Evolutionary conservation across 2,329 filamentous ascomycete species (phyloP).

Genomic region (Venturia effusa): DNA sequence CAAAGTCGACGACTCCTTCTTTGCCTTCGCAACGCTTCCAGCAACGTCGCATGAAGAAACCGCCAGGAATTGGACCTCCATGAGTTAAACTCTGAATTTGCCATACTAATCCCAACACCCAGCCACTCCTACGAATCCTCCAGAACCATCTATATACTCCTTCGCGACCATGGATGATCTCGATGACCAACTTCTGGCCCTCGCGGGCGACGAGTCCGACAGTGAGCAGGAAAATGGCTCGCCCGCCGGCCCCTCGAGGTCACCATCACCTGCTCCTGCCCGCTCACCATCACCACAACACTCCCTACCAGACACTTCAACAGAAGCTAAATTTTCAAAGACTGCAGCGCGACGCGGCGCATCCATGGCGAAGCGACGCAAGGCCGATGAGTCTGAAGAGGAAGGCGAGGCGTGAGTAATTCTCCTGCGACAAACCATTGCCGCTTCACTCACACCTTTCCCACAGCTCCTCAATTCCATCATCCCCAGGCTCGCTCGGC

Average conservation of each 20-base stretch:
- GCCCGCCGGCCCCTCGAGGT: slow-evolving; percentile 44
- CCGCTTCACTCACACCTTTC: slow-evolving; percentile 12
- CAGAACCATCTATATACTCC: not conserved
- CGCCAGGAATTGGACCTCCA: not conserved
- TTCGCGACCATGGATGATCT: slow-evolving; percentile 5
- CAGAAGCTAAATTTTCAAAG: slow-evolving; percentile 4
- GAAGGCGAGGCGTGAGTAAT: slow-evolving; percentile 73
- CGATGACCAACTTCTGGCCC: slow-evolving; percentile 85
- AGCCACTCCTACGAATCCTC: not conserved
- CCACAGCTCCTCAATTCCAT: slow-evolving; percentile 55
- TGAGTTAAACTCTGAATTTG: not conserved
- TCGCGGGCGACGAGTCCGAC: slow-evolving; percentile 65
- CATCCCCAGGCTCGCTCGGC: slow-evolving; percentile 62
- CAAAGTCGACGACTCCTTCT: not conserved
- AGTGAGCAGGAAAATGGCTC: slow-evolving; percentile 39
- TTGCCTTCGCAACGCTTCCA: not conserved
- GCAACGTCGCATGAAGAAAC: not conserved
- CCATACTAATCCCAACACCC: not conserved
- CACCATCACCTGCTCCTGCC: slow-evolving; percentile 39
- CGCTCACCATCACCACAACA: slow-evolving; percentile 16
- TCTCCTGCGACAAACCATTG: slow-evolving; percentile 7
- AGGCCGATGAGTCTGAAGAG: slow-evolving; percentile 54
- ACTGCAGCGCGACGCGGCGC: slow-evolving; percentile 28
- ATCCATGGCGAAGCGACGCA: slow-evolving; percentile 37
- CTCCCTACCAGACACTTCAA: not conserved